Evolutionary conservation across 805 yeast species (phyloP), one percentile per base, ranked within the genome.

Genomic region (Wickerhamiella musiphila): DNA sequence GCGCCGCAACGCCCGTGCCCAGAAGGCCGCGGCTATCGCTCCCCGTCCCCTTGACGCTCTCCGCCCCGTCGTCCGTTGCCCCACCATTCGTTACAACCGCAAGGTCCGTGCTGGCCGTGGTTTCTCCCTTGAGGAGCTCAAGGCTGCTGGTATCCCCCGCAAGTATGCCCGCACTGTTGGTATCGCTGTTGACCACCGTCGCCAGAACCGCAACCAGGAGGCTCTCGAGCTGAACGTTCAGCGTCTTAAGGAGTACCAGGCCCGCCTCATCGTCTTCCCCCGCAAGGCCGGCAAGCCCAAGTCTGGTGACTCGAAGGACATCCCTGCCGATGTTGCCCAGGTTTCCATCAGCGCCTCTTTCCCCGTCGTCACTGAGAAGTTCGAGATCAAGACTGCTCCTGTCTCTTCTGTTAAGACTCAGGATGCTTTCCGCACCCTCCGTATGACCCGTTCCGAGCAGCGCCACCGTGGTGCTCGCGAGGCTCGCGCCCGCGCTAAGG

Each of bases 91-190:
- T 68, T 90, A 90, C 86, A 90, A 90, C 93, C 81, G 95, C 77
- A 86, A 83, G 68, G 81, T 84, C 52, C 83, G 98, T 74, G 93
- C 94, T 55, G 98, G 98, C 68, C 83, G 90, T 71, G 98, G 98
- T 64, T 90, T 90, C 81, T 70, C 96, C 53, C 70, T 84, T 50
- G 92, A 92, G 62, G 98, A 90, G 76, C 65, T 90, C 58, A 86
- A 86, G 74, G 94, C 94, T 61, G 95, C 81, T 61, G 94, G 94
- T 58, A 72, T 81, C 57, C 65, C 84, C 55, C 66, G 83, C 49
- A 79, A 83, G 65, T 82, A 81, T 69, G 98, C 98, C 61, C 83
- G 93, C 77, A 78, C 96, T 58, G 65, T 90, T 54, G 98, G 98
- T 66, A 81, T 90, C 57, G 82, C 98, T 54, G 96, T 86, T 58